Evolutionary conservation across 208 protist species (phyloP).

Genomic region (Tetramitus jugosus): DNA sequence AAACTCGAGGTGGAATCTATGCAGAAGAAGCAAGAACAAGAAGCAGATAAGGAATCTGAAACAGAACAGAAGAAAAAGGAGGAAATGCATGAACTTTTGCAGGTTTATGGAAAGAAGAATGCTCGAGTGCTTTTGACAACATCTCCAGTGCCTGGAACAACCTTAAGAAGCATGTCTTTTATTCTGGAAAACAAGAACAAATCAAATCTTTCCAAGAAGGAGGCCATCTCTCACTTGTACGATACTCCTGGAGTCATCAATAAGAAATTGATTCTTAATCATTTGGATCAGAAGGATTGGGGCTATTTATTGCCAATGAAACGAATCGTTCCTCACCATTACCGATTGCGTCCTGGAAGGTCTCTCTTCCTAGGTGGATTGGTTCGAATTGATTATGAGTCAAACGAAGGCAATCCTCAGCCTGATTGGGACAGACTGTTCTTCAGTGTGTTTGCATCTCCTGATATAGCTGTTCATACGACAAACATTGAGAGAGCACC

Average conservation of each 20-base stretch:
- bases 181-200: background rate
- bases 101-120: background rate
- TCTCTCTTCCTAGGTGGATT: conserved; percentile 2
- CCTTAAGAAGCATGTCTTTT: background rate
- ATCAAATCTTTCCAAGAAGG: background rate
- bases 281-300: background rate
- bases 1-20: no score
- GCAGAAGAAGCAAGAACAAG: no score
- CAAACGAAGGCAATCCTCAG: background rate
- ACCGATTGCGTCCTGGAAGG: conserved; percentile 4
- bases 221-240: background rate
- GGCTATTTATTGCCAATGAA: background rate
- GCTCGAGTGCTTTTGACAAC: background rate
- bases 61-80: background rate
- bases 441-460: background rate
- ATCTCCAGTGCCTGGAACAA: conserved; percentile 1
- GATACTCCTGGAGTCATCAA: conserved; percentile 14
- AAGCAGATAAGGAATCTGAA: no score
- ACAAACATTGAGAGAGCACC: background rate
- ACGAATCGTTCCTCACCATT: background rate
- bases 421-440: background rate
- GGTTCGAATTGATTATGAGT: background rate
- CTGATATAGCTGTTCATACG: background rate
- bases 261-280: background rate
- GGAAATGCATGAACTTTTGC: background rate